Conservation (phyloP, 495 filamentous ascomycete genomes). For the Collariella sp. region DNA sequence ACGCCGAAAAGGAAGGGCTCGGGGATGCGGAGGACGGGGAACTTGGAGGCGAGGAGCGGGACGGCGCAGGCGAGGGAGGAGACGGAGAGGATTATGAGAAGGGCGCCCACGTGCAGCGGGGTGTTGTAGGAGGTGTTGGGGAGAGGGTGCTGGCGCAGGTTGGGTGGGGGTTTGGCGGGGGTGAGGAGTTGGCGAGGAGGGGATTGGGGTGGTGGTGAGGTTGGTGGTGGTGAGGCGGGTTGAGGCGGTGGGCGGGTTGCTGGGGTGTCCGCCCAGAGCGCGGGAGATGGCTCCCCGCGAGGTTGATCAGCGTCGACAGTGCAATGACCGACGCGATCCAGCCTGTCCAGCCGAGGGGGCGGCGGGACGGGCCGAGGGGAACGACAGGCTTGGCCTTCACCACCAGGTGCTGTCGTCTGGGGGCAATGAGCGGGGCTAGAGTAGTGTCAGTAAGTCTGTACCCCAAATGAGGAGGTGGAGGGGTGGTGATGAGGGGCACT, state of each 20-base stretch:
- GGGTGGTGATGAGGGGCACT: not conserved
- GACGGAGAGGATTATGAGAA: conserved; percentile 62
- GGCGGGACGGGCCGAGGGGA: conserved; percentile 4
- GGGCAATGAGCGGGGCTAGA: conserved; percentile 20
- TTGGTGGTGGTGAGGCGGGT: conserved; percentile 12
- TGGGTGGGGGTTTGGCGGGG: no score
- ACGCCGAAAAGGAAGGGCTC: conserved; percentile 56
- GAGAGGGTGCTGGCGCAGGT: conserved; percentile 11
- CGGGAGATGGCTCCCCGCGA: conserved; percentile 7
- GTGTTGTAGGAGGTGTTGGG: conserved; percentile 51
- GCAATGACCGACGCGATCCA: conserved; percentile 26
- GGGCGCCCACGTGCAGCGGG: conserved; percentile 60
- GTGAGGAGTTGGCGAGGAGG: no score
- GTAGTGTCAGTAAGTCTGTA: conserved; percentile 1
- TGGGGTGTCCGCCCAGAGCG: not conserved
- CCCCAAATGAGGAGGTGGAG: not conserved
- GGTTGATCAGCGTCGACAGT: conserved; percentile 17
- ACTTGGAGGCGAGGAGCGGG: conserved; percentile 45
- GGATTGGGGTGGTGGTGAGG: no score
- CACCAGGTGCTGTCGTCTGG: conserved; percentile 22
- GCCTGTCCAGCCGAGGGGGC: conserved; percentile 21
- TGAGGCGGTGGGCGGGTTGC: conserved; percentile 5
- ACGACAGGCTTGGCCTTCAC: conserved; percentile 27
- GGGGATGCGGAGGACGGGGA: conserved; percentile 37
- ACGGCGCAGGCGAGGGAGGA: conserved; percentile 56